phyloP scores from a whole-genome alignment of 2,329 filamentous ascomycete genomes.

The Reticulascus tulasneorum region DNA sequence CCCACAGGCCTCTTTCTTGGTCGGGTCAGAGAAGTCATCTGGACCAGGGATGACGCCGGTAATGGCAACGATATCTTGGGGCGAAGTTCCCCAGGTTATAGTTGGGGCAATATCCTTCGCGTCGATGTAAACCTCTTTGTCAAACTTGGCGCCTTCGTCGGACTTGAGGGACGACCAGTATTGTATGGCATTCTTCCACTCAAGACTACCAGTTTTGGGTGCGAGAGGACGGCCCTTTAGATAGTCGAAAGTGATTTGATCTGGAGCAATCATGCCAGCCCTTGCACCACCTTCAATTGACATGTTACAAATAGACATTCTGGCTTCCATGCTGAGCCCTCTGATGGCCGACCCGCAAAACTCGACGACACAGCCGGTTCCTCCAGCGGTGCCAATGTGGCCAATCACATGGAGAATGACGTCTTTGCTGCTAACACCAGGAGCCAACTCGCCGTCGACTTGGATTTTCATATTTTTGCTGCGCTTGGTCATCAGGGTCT shows the following conservation, averaged over 20 bases:
- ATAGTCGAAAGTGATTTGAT: constrained; percentile 91
- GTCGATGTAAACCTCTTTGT: constrained; percentile 84
- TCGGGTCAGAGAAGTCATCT: constrained; percentile 75
- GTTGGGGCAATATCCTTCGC: constrained; percentile 91
- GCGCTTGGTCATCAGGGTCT: constrained; percentile 88
- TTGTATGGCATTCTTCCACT: constrained; percentile 83
- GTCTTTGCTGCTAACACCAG: constrained; percentile 95
- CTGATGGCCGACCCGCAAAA: constrained; percentile 95
- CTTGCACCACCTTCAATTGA: constrained; percentile 93
- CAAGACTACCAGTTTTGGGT: constrained; percentile 74
- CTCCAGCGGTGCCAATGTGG: constrained; percentile 89
- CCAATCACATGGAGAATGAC: constrained; percentile 91
- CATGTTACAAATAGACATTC: constrained; percentile 99
- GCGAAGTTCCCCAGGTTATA: constrained; percentile 94
- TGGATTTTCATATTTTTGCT: constrained; percentile 99
- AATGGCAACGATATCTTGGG: constrained; percentile 94
- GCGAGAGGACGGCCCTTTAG: constrained; percentile 87
- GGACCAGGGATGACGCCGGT: constrained; percentile 87
- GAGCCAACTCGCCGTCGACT: constrained; percentile 83
- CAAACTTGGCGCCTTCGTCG: constrained; percentile 84
- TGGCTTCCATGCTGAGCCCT: constrained; percentile 85
- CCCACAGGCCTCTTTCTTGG: constrained; percentile 74
- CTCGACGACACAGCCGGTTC: constrained; percentile 92
- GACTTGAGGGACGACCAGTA: constrained; percentile 88
- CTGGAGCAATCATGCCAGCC: constrained; percentile 94